phyloP scores from a whole-genome alignment of 495 filamentous ascomycete genomes.

The Pyronema domesticum region DNA sequence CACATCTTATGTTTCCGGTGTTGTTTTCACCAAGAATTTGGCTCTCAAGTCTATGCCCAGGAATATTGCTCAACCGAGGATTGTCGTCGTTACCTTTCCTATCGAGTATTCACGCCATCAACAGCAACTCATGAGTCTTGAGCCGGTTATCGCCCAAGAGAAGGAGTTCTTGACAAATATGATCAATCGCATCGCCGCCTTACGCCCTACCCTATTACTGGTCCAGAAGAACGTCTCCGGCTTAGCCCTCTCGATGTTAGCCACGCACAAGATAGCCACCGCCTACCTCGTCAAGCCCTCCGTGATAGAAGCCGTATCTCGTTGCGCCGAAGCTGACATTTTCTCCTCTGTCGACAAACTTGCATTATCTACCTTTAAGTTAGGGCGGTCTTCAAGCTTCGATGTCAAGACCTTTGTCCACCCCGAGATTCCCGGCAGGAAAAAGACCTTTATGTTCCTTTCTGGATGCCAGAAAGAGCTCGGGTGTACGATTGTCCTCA shows the following conservation, averaged over 20 bases:
- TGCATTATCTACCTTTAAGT: constrained; percentile 54
- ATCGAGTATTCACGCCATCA: constrained; percentile 86
- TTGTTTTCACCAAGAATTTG: constrained; percentile 93
- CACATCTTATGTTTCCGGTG: constrained; percentile 82
- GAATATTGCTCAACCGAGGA: constrained; percentile 64
- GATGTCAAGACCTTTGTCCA: constrained; percentile 91
- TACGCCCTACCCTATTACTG: constrained; percentile 68
- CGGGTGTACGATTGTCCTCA: constrained; percentile 88
- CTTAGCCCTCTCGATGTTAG: constrained; percentile 68
- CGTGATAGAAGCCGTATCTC: constrained; percentile 82
- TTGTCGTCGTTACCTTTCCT: constrained; percentile 84
- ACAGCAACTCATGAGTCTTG: constrained; percentile 95
- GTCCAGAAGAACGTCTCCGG: constrained; percentile 84
- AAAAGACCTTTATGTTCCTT: constrained; percentile 90
- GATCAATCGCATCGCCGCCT: constrained; percentile 73
- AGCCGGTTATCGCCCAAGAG: constrained; percentile 93
- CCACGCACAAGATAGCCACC: constrained; percentile 74
- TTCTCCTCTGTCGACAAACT: constrained; percentile 94
- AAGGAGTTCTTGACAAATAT: constrained; percentile 85
- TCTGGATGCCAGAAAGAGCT: constrained; percentile 84
- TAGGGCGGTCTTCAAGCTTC: constrained; percentile 68
- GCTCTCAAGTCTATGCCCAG: constrained; percentile 91
- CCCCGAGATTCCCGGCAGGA: constrained; percentile 46
- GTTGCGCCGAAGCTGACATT: constrained; percentile 76
- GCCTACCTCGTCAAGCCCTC: constrained; percentile 92